A percentile compares a stretch with the other conserved stretches of the same genome.
phyloP scores from a whole-genome alignment of 306 rosid species.

The Quercus robur region DNA sequence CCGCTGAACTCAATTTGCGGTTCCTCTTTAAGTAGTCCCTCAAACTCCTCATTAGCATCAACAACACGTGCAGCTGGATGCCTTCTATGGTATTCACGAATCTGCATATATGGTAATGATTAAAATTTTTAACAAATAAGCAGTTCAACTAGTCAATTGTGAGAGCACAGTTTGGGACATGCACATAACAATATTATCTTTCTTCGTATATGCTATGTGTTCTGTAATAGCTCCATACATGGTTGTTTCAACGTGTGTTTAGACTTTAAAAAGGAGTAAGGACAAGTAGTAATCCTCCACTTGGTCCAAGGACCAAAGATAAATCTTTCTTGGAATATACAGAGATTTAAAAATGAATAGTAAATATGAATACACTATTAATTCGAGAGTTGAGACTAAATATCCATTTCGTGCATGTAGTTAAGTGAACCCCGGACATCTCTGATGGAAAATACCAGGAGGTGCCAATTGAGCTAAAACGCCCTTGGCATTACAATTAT shows the following conservation, averaged over 20 bases:
- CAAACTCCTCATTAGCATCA: constrained; percentile 72
- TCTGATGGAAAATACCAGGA: too few species aligned
- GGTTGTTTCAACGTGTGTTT: too few species aligned
- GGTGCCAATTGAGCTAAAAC: too few species aligned
- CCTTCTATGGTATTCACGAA: constrained; percentile 93
- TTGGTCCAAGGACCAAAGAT: background rate
- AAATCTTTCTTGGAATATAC: background rate
- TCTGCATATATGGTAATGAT: constrained; percentile 45
- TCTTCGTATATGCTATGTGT: background rate
- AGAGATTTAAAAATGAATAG: background rate
- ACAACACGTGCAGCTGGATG: constrained; percentile 90
- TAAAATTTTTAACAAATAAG: background rate
- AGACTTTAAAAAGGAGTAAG: too few species aligned
- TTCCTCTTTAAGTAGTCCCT: constrained; percentile 77
- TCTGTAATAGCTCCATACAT: too few species aligned
- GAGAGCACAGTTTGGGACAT: background rate
- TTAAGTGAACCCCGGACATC: too few species aligned
- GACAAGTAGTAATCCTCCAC: too few species aligned
- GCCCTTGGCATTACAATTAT: too few species aligned
- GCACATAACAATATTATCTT: background rate
- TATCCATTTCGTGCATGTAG: background rate
- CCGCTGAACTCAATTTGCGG: constrained; percentile 93
- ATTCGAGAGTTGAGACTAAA: background rate
- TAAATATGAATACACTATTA: background rate
- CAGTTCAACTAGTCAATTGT: background rate